A percentile compares a stretch with the other conserved stretches of the same genome.
These are phyloP conservation scores for Haplosporangium sp. DNA, from an alignment of 371 early-diverging fungal genomes.

Conservation along the genomic window DNA sequence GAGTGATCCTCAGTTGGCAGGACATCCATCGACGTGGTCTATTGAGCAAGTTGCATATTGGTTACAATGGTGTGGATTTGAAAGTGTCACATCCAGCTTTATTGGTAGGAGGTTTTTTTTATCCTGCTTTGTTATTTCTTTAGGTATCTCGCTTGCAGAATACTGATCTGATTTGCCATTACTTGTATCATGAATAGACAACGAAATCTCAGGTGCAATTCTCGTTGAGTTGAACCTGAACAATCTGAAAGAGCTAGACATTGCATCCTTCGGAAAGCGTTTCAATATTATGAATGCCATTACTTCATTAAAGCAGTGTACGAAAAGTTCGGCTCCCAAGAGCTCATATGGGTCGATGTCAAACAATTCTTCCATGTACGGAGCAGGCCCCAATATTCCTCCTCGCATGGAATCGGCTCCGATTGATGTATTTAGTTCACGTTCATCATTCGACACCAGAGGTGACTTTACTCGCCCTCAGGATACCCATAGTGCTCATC, in stretches of 20 bases:
- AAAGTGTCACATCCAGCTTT: conserved; percentile 63
- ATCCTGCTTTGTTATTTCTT: not conserved
- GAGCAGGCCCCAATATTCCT: conserved; percentile 40
- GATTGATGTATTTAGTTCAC: conserved; percentile 18
- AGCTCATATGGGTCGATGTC: conserved; percentile 21
- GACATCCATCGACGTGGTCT: conserved; percentile 64
- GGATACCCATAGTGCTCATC: conserved; percentile 20
- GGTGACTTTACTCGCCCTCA: conserved; percentile 40
- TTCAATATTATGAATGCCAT: conserved; percentile 76
- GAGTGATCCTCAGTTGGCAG: conserved; percentile 42
- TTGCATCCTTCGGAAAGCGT: conserved; percentile 75
- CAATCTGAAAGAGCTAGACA: conserved; percentile 76
- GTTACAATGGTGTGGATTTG: conserved; percentile 70
- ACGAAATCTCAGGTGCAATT: conserved; percentile 80
- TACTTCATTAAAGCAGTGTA: conserved; percentile 57
- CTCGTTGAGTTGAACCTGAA: conserved; percentile 70
- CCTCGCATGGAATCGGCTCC: conserved; percentile 46
- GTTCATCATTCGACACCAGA: conserved; percentile 33
- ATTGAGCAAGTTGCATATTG: conserved; percentile 71
- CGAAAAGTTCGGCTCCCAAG: conserved; percentile 22
- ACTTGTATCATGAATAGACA: conserved; percentile 51
- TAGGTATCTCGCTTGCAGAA: too few relatives aligned
- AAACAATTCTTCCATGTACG: conserved; percentile 21
- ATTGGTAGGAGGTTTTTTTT: conserved; percentile 59
- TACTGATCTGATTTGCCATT: too few relatives aligned